phyloP scores from a whole-genome alignment of 768 basidiomycete genomes.

The Tremella yokohamensis region DNA sequence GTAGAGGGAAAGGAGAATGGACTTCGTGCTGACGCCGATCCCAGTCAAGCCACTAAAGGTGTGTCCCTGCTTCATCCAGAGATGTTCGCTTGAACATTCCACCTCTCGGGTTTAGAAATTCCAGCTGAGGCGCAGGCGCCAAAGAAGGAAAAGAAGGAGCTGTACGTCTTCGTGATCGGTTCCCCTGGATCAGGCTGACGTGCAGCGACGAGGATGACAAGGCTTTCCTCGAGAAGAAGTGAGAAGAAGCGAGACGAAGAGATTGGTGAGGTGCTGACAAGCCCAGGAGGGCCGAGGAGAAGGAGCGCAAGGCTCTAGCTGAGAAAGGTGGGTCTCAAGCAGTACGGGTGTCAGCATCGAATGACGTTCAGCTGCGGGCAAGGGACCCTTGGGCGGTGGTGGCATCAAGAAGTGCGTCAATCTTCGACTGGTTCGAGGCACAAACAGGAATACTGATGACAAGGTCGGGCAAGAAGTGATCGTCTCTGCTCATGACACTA shows the following conservation, averaged over 20 bases:
- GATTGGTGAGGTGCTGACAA: background rate
- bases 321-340: conserved; percentile 32
- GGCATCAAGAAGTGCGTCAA: conserved; percentile 46
- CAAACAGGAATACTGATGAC: background rate
- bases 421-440: background rate
- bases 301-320: conserved; percentile 28
- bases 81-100: background rate
- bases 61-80: background rate
- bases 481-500: background rate
- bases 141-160: conserved; percentile 43
- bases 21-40: background rate
- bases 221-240: conserved; percentile 40
- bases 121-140: conserved; percentile 27
- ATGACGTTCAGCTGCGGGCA: conserved; percentile 19
- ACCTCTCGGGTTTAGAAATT: background rate
- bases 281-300: conserved; percentile 25
- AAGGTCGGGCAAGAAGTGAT: conserved; percentile 41
- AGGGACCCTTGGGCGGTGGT: conserved; percentile 40
- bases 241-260: too few species aligned
- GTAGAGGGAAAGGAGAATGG: background rate
- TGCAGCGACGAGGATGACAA: conserved; percentile 41
- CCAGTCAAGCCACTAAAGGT: conserved; percentile 27
- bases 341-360: too few species aligned
- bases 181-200: conserved; percentile 6
- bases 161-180: conserved; percentile 14